Conservation (phyloP, 2,329 filamentous ascomycete genomes). For the Sarocladiaceae sp. region DNA sequence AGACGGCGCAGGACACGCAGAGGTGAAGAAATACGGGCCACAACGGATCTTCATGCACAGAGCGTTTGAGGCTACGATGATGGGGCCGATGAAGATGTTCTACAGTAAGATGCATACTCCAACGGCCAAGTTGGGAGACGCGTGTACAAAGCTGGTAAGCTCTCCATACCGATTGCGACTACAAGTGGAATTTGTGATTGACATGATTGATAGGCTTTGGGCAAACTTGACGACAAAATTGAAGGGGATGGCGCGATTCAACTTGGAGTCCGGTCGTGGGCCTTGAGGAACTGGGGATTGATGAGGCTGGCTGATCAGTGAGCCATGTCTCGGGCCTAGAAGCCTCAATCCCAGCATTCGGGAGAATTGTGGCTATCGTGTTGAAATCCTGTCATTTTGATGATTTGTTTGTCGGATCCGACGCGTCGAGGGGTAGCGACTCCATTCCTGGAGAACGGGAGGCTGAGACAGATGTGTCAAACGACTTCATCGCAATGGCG, state of each 20-base stretch:
- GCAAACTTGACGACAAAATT: neutral
- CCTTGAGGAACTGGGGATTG: neutral
- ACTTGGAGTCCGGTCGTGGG: neutral
- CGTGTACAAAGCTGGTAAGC: neutral
- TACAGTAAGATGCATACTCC: neutral
- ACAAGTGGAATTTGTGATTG: neutral
- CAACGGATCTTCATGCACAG: neutral
- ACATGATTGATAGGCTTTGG: neutral
- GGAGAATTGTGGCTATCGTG: too few species aligned
- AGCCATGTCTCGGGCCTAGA: neutral
- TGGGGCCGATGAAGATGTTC: neutral
- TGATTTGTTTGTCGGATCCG: too few species aligned
- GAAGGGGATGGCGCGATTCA: neutral
- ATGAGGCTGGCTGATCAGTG: neutral
- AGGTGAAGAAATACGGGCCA: neutral
- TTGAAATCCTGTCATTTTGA: too few species aligned
- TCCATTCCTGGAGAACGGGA: too few species aligned
- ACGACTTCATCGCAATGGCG: too few species aligned
- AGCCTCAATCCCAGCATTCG: neutral
- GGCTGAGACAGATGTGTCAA: too few species aligned
- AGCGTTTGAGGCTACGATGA: neutral
- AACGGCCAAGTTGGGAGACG: neutral
- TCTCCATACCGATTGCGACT: neutral
- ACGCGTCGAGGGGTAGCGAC: too few species aligned
- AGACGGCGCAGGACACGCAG: neutral